Evolutionary conservation across 176 grass and related monocot genomes (phyloP), one percentile per base, ranked within the genome.

Genomic region (Phragmites australis): DNA sequence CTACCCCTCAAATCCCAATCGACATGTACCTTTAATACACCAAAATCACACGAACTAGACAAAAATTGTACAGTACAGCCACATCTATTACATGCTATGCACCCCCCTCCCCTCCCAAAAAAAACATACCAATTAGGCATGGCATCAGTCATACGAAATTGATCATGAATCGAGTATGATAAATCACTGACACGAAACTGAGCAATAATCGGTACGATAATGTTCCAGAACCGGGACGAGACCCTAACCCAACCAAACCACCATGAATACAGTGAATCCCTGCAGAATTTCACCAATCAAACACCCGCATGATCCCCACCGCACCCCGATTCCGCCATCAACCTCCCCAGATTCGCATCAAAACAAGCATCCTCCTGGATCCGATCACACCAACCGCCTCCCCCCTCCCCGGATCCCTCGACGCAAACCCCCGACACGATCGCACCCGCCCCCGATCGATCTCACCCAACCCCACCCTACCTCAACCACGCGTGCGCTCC

Each of bases 181-280:
- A 16, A 34, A 7, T 40, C 21, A 39, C 0, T 7, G 6, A 39
- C 37, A 37, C n/a, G 4, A 52, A 71, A 52, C 30, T 43, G 13
- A n/a, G 70, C 30, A 17, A 0, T 1, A 65, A 65, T 9, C 16
- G 10, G 62, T 3, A 44, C 2, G 0, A 29, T 7, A 10, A 50
- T 2, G 17, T 6, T 1, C 2, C 0, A 14, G 34, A 45, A n/a
- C 30, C 21, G 9, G 9, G n/a, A 48, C 9, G n/a, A 9, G 63
- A 78, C 54, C 83, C 83, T 78, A 84, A 29, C 30, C 64, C 45
- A 50, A 34, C 0, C 8, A 27, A 15, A 50, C 1, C 32, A 51
- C 4, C 65, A 8, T 1, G 12, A 34, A 4, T 15, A 39, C n/a
- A 51, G 9, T n/a, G 10, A 87, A 51, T 30, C 54, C 7, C 5